Conservation (phyloP, 2,329 filamentous ascomycete genomes). For the Alternaria longipes region DNA sequence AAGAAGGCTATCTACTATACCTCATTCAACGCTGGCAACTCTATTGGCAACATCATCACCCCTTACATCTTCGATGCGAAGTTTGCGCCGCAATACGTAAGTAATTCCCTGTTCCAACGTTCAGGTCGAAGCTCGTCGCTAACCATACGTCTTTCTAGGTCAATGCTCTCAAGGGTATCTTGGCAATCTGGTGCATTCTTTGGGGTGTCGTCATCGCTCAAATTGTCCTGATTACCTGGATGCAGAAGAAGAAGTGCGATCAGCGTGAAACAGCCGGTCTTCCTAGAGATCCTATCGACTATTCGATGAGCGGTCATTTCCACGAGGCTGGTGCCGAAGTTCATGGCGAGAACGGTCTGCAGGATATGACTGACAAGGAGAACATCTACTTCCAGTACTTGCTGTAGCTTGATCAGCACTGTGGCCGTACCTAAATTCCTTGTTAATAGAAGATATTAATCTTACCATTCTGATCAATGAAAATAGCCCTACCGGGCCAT, state of each 20-base stretch:
- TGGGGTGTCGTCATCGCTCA: conserved; percentile 29
- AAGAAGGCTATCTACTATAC: conserved; percentile 73
- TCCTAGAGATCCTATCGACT: conserved; percentile 27
- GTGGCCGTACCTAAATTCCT: background rate
- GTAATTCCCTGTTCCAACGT: background rate
- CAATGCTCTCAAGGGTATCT: conserved; percentile 34
- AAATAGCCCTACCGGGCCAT: background rate
- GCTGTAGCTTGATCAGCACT: conserved; percentile 5
- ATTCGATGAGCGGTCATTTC: conserved; percentile 30
- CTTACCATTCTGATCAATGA: background rate
- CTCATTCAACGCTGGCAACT: conserved; percentile 69
- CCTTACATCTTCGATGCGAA: conserved; percentile 36
- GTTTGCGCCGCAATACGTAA: conserved; percentile 35
- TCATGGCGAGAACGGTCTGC: conserved; percentile 33
- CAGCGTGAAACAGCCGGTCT: conserved; percentile 33
- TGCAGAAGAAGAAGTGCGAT: conserved; percentile 34
- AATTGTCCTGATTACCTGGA: conserved; percentile 26
- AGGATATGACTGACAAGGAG: conserved; percentile 36
- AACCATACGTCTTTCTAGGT: conserved; percentile 9
- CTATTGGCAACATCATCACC: conserved; percentile 67
- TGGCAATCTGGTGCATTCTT: conserved; percentile 35
- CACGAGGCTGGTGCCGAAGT: conserved; percentile 29
- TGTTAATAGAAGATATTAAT: background rate
- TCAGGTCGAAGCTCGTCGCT: background rate
- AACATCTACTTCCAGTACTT: conserved; percentile 36